Base-by-base conservation (phyloP, 768 basidiomycete genomes). In the Chalciporus pseudorubinellus region DNA sequence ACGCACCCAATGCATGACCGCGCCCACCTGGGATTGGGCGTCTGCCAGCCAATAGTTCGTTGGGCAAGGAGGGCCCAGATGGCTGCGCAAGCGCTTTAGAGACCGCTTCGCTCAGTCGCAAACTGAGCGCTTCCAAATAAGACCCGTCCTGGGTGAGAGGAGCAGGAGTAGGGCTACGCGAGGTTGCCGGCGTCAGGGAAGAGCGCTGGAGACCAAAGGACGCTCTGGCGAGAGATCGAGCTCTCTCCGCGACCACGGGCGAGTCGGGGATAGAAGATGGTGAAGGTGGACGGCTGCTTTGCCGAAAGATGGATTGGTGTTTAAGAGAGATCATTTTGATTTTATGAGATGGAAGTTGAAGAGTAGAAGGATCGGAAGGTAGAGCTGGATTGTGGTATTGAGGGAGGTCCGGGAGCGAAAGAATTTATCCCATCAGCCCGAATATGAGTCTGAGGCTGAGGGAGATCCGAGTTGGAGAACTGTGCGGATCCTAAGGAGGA, bases 101-200 rank as follows among this genome's bases (percentile, higher is more conserved):
- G 13, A 89, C 87, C 0, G 86, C 88, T 67, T 92, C 90, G 61
- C 85, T 89, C 40, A 92, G 74, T 63, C 86, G 89, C 49, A 90
- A 74, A 58, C 84, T 77, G 40, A 92, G 79, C 51, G 83, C 80
- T 64, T 90, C 85, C 47, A 91, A 74, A 69, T 90, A 92, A 12
- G 87, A 87, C 50, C 85, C 87, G 66, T 91, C 89, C 58, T 89
- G 89, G 26, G 85, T 70, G 28, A 84, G 77, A 8, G 80, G 73
- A 4, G 74, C 64, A 3, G 74, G 62, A 42, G 59, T 61, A 1
- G 71, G 57, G 4, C 34, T 16, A n/a, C 16, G 34, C 34, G 73
- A 62, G 14, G 69, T 56, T 5, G 71, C 59, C 16, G 58, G 57
- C 0, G 76, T 68, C 26, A 63, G 50, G 13, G 82, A 74, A 3